phyloP scores from a whole-genome alignment of 1,284 basidiomycete species.

The Cutaneotrichosporon mucoides region DNA sequence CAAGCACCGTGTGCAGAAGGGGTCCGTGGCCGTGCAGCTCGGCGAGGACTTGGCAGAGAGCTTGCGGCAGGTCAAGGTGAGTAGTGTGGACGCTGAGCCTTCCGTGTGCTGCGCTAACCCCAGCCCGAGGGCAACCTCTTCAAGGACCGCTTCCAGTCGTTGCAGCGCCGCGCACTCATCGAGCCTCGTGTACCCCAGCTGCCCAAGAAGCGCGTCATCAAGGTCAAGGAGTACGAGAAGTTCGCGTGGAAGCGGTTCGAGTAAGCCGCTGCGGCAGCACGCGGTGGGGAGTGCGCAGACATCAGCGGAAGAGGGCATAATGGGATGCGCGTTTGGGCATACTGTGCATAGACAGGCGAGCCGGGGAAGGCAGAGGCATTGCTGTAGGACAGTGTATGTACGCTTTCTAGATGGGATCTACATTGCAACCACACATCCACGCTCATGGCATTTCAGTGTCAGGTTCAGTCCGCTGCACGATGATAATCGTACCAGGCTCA shows the following conservation, averaged over 20 bases:
- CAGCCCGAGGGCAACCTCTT: constrained; percentile 92
- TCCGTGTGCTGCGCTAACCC: no score
- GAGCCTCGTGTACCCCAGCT: constrained; percentile 58
- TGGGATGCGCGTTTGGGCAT: background rate
- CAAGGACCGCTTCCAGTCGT: constrained; percentile 70
- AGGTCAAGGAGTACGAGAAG: constrained; percentile 76
- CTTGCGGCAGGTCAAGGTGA: constrained; percentile 74
- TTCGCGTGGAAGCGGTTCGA: constrained; percentile 80
- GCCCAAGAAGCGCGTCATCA: constrained; percentile 62
- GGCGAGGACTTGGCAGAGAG: constrained; percentile 88
- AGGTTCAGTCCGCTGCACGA: no score
- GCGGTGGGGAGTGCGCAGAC: no score
- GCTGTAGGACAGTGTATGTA: constrained; percentile 4
- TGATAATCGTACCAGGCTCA: no score
- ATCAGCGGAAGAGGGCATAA: no score
- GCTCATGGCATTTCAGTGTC: no score
- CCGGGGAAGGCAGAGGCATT: background rate
- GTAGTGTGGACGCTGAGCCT: no score
- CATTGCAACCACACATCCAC: no score
- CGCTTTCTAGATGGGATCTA: background rate
- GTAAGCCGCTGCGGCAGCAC: constrained; percentile 10
- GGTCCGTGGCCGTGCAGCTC: constrained; percentile 75
- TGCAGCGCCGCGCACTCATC: constrained; percentile 51
- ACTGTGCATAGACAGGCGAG: no score
- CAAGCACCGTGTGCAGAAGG: constrained; percentile 68